Conservation (phyloP, 805 yeast genomes). For the Kockiozyma suomiensis region DNA sequence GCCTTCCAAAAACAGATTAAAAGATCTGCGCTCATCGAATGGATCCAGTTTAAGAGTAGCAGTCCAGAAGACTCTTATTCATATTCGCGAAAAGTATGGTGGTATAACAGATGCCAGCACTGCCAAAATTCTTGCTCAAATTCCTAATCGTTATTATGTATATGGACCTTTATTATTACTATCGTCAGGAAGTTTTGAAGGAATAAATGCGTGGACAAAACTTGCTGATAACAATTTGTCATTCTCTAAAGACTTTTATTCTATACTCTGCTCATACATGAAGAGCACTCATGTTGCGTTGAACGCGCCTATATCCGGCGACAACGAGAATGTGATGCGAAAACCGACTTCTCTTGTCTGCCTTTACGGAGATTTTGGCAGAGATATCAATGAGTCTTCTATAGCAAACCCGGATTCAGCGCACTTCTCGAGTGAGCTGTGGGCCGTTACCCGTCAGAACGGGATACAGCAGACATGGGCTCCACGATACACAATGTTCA, state of each 20-base stretch:
- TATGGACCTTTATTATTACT: slow-evolving; percentile 66
- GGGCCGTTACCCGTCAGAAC: slow-evolving; percentile 74
- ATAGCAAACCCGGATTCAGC: slow-evolving; percentile 45
- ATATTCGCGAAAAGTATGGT: neutral
- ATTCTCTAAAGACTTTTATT: slow-evolving; percentile 19
- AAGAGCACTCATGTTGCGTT: slow-evolving; percentile 64
- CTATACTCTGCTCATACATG: slow-evolving; percentile 37
- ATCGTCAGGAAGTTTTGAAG: slow-evolving; percentile 49
- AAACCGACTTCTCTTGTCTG: slow-evolving; percentile 65
- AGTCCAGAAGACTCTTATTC: neutral
- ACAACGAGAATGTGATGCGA: slow-evolving; percentile 57
- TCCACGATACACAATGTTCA: slow-evolving; percentile 82
- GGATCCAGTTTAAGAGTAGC: neutral
- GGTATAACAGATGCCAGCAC: neutral
- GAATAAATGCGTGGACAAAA: slow-evolving; percentile 37
- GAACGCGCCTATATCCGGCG: slow-evolving; percentile 62
- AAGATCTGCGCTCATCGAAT: neutral
- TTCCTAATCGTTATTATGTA: slow-evolving; percentile 59
- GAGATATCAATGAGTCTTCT: slow-evolving; percentile 38
- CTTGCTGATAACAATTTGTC: slow-evolving; percentile 41
- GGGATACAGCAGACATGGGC: slow-evolving; percentile 82
- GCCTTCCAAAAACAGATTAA: neutral
- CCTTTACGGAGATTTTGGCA: slow-evolving; percentile 67
- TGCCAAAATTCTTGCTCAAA: neutral
- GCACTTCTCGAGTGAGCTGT: slow-evolving; percentile 60